These are phyloP conservation scores for Psilocybe cyanescens DNA, from an alignment of 768 basidiomycete genomes.

Conservation along the genomic window DNA sequence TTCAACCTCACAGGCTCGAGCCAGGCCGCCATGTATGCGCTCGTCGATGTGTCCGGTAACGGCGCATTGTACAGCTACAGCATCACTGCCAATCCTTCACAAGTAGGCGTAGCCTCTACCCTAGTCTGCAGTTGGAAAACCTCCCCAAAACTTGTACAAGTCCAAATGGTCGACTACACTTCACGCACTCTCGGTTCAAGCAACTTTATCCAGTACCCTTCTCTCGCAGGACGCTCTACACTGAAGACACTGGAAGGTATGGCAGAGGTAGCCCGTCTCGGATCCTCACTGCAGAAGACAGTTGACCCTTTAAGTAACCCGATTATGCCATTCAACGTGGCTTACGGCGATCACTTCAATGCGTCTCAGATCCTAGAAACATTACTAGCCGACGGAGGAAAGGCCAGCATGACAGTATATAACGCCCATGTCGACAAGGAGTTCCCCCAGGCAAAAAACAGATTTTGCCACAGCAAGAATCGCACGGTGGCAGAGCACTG, in stretches of 20 bases:
- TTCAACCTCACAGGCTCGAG: background rate
- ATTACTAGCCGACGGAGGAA: constrained; percentile 8
- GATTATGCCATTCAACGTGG: too few relatives aligned
- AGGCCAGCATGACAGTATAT: constrained; percentile 3
- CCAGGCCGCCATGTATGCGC: constrained; percentile 4
- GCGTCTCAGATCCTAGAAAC: background rate
- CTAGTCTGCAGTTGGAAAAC: constrained; percentile 11
- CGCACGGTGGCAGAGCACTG: constrained; percentile 8
- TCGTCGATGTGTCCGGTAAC: constrained; percentile 6
- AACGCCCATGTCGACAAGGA: background rate
- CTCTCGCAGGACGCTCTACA: constrained; percentile 4
- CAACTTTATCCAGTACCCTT: background rate
- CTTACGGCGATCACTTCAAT: background rate
- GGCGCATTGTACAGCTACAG: background rate
- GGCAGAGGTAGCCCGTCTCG: constrained; percentile 2
- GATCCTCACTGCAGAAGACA: background rate
- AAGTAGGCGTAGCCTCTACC: background rate
- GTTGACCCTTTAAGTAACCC: background rate
- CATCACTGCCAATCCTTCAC: background rate
- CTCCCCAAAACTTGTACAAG: constrained; percentile 1
- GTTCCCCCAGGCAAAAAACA: background rate
- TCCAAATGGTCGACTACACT: background rate
- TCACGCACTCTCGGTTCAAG: background rate
- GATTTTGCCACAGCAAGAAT: constrained; percentile 3
- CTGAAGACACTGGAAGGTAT: constrained; percentile 10